Percentiles rank a stretch among this genome's conserved stretches.
Conservation (phyloP, 371 early-diverging fungal species). For the Mortierella polycephala region DNA sequence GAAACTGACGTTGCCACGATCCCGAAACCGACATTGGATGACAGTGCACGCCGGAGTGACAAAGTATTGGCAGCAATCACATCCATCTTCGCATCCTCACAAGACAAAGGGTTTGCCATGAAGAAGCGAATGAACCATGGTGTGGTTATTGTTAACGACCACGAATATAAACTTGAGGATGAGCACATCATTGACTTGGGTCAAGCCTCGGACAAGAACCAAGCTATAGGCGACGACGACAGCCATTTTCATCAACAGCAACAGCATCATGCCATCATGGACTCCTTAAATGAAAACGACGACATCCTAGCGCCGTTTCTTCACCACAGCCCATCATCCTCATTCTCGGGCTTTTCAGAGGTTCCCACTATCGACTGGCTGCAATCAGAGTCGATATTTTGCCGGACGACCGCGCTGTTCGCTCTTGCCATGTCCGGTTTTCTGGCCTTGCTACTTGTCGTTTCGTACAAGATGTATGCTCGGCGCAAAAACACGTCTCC, state of each 20-base stretch:
- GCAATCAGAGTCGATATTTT: neutral
- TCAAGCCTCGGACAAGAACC: neutral
- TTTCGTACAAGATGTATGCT: slow-evolving; percentile 32
- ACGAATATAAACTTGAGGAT: neutral
- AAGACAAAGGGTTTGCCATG: neutral
- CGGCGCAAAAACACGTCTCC: slow-evolving; percentile 17
- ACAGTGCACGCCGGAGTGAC: neutral
- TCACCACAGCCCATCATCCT: neutral
- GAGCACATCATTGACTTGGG: neutral
- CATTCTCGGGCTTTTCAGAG: neutral
- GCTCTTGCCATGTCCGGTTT: neutral
- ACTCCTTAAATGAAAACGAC: neutral
- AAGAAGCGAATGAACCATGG: too few relatives aligned
- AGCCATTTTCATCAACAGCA: neutral
- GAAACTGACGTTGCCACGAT: too few relatives aligned
- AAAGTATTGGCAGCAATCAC: neutral
- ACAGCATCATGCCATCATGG: neutral
- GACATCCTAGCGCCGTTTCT: slow-evolving; percentile 9
- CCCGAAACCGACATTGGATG: neutral
- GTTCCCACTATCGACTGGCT: neutral
- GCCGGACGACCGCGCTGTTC: neutral
- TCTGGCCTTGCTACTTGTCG: neutral
- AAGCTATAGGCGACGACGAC: neutral
- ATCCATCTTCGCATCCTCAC: too few relatives aligned
- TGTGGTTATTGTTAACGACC: slow-evolving; percentile 10